Base-by-base conservation (phyloP, 2,329 filamentous ascomycete genomes). In the Tympanopsis confertula region DNA sequence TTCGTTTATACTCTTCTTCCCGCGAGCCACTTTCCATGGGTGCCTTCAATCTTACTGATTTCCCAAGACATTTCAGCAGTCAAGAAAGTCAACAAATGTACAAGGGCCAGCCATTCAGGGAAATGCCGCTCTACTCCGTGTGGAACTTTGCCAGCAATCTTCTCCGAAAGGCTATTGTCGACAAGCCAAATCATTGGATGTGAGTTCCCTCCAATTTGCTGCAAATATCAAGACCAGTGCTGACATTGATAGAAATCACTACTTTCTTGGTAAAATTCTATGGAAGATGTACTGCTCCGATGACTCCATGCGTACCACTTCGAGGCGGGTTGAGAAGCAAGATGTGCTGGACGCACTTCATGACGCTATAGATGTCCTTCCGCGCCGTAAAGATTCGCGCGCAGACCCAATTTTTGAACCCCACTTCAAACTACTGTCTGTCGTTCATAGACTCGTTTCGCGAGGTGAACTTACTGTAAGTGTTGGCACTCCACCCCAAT, bases 371-470 rank as follows among this genome's bases (percentile, higher is more conserved):
- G 66, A 77, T 39, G 65, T 66, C 5, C 57, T 81, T 18, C 78
- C 79, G 2, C 67, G 71, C 42, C 71, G 72, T 42, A 68, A 66
- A 47, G 72, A 82, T 47, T 68, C 64, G 44, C 55, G 65, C 40
- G 45, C 33, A 28, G 79, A 85, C 44, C 78, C 78, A 1, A 71
- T 81, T 18, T 67, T 86, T 13, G 81, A 85, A 49, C 81, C 81
- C 4, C 80, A 85, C 49, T 84, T 82, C 56, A 84, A 84, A 52
- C 66, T 85, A 13, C 66, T 82, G 26, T 75, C 76, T 12, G 59
- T 81, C 19, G 63, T 78, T 5, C 74, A 84, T 53, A 85, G 85
- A 52, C 62, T 84, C 29, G 72, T 82, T 12, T 7, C 10, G 7
- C 10, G 15, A 17, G 30, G 15, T 18, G 15, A 7, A 10, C 30